Evolutionary conservation across 1,284 basidiomycete species (phyloP).

Genomic region (Athelia sp.): DNA sequence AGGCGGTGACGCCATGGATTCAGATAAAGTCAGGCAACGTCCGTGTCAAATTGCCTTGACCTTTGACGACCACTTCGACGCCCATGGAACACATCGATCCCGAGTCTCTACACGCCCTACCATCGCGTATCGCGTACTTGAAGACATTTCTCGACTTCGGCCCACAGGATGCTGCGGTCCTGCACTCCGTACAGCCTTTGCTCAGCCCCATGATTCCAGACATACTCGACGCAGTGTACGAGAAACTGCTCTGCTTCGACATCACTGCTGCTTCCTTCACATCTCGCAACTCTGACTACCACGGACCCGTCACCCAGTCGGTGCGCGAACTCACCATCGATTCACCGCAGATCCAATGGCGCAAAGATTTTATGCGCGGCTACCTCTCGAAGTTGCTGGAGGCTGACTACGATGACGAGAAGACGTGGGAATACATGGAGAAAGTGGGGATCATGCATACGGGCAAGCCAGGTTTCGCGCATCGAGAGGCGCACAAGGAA

Average conservation of each 20-base stretch:
- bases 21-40: too few species aligned
- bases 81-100: not conserved
- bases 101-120: not conserved
- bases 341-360: slow-evolving; percentile 42
- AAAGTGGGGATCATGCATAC: slow-evolving; percentile 49
- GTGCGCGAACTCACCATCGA: slow-evolving; percentile 36
- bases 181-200: slow-evolving; percentile 34
- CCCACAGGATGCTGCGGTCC: slow-evolving; percentile 32
- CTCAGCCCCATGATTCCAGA: slow-evolving; percentile 36
- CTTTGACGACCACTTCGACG: not conserved
- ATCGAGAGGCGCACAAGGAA: slow-evolving; percentile 11
- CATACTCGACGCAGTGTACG: slow-evolving; percentile 41
- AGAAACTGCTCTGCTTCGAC: slow-evolving; percentile 42
- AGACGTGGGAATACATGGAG: slow-evolving; percentile 44
- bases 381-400: slow-evolving; percentile 33
- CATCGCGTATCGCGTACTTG: slow-evolving; percentile 32
- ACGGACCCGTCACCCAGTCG: slow-evolving; percentile 28
- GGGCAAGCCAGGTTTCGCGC: slow-evolving; percentile 37
- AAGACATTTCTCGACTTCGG: slow-evolving; percentile 42
- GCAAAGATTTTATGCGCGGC: slow-evolving; percentile 36
- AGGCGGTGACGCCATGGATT: too few species aligned
- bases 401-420: slow-evolving; percentile 36
- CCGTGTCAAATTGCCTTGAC: too few species aligned
- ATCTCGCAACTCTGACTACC: slow-evolving; percentile 20
- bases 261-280: slow-evolving; percentile 27